Percentiles rank a stretch among this genome's conserved stretches.
phyloP scores from a whole-genome alignment of 805 yeast species.

The Ogataea nakhonphanomensis region DNA sequence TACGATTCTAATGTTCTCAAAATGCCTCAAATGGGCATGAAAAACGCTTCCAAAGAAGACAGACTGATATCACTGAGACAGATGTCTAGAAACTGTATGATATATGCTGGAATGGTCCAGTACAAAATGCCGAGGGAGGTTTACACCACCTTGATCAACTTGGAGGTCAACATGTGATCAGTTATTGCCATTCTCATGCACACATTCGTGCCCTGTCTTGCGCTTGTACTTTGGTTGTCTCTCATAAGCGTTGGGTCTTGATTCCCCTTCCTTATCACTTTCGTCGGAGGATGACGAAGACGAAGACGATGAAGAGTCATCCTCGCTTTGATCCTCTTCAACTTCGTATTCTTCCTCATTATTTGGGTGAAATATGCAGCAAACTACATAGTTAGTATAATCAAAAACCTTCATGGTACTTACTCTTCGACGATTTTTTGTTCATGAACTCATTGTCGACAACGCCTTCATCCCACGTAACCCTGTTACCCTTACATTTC shows the following conservation, averaged over 20 bases:
- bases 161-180: slow-evolving; percentile 44
- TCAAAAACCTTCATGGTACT: slow-evolving; percentile 15
- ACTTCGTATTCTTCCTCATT: slow-evolving; percentile 42
- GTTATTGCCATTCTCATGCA: slow-evolving; percentile 14
- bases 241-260: slow-evolving; percentile 80
- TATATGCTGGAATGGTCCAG: slow-evolving; percentile 92
- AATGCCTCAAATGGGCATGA: slow-evolving; percentile 25
- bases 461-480: slow-evolving; percentile 81
- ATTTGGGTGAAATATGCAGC: slow-evolving; percentile 84
- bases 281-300: slow-evolving; percentile 19
- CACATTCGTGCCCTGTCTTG: slow-evolving; percentile 14
- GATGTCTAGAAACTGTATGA: slow-evolving; percentile 83
- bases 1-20: slow-evolving; percentile 20
- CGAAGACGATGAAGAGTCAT: slow-evolving; percentile 22
- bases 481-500: slow-evolving; percentile 44
- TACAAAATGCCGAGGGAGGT: slow-evolving; percentile 88
- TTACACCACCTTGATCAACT: slow-evolving; percentile 61
- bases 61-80: slow-evolving; percentile 53
- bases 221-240: slow-evolving; percentile 65
- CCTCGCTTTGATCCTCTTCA: slow-evolving; percentile 19
- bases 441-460: slow-evolving; percentile 88
- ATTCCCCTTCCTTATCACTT: slow-evolving; percentile 22
- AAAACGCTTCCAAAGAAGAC: slow-evolving; percentile 44
- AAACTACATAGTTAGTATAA: slow-evolving; percentile 38
- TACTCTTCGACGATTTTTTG: slow-evolving; percentile 80